Evolutionary conservation across 2,329 filamentous ascomycete species (phyloP).

Genomic region (Lachnellula suecica): DNA sequence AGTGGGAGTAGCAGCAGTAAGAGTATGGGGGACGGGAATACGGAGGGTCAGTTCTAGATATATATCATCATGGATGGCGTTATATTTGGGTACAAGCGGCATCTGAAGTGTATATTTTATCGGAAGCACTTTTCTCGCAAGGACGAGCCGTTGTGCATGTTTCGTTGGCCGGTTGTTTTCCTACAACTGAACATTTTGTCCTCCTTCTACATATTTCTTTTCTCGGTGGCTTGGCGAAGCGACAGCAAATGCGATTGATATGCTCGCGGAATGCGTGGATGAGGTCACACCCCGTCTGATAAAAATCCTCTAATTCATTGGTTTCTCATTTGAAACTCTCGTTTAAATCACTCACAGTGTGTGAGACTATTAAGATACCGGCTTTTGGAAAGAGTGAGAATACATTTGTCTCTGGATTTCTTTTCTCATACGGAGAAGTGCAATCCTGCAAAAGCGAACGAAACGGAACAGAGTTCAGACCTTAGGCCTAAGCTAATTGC

Average conservation of each 20-base stretch:
- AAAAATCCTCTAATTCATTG: not conserved
- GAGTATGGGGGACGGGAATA: conserved; percentile 95
- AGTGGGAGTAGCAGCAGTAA: conserved; percentile 85
- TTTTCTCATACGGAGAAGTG: too few species aligned
- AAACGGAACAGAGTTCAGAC: too few species aligned
- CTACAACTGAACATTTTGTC: not conserved
- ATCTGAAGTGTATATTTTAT: not conserved
- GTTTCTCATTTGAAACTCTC: not conserved
- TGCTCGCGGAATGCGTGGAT: not conserved
- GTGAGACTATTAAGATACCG: too few species aligned
- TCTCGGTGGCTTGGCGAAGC: not conserved
- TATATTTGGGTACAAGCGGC: not conserved
- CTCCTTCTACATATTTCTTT: not conserved
- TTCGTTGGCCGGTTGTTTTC: not conserved
- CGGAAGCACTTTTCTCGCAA: not conserved
- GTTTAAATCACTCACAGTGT: too few species aligned
- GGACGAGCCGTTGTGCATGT: not conserved
- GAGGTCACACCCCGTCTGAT: not conserved
- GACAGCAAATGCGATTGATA: not conserved
- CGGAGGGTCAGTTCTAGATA: conserved; percentile 64
- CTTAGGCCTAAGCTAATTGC: too few species aligned
- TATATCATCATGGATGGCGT: not conserved
- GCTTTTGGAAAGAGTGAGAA: too few species aligned
- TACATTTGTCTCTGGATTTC: too few species aligned
- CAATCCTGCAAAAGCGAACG: too few species aligned